phyloP scores from a whole-genome alignment of 2,329 filamentous ascomycete genomes.

The Chaetothyriales sp. region DNA sequence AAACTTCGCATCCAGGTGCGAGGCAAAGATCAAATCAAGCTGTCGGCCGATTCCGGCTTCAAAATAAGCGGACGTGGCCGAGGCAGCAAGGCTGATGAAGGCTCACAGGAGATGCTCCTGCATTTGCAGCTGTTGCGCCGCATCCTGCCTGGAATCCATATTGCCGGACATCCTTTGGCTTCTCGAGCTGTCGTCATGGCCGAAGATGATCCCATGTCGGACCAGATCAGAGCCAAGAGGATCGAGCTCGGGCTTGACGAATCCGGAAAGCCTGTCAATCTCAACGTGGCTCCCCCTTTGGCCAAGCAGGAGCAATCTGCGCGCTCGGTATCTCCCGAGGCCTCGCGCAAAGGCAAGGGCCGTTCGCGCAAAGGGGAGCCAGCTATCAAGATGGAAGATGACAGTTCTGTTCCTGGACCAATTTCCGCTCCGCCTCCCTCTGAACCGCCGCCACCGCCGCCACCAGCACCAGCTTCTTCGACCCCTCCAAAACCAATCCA shows the following conservation, averaged over 20 bases:
- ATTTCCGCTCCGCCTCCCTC: background rate
- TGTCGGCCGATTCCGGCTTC: constrained; percentile 46
- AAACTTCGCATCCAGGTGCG: constrained; percentile 46
- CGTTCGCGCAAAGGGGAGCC: constrained; percentile 3
- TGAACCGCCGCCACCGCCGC: background rate
- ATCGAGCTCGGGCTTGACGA: background rate
- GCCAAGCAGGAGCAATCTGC: background rate
- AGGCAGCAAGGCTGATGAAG: constrained; percentile 28
- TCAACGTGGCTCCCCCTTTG: background rate
- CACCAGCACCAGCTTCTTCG: background rate
- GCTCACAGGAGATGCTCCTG: constrained; percentile 52
- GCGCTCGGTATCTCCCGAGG: background rate
- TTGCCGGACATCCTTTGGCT: constrained; percentile 79
- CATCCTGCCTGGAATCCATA: constrained; percentile 63
- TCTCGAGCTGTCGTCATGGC: constrained; percentile 35
- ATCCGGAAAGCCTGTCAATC: constrained; percentile 1
- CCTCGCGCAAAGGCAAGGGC: background rate
- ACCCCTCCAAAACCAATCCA: constrained; percentile 39
- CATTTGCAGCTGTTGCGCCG: constrained; percentile 77
- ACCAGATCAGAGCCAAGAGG: constrained; percentile 13
- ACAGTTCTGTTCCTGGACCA: background rate
- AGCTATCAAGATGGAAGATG: constrained; percentile 8
- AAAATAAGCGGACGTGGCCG: constrained; percentile 28
- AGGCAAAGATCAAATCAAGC: constrained; percentile 48
- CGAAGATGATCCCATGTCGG: constrained; percentile 16